These are phyloP conservation scores for Podaxis sp. DNA, from an alignment of 768 basidiomycete species.

Conservation along the genomic window DNA sequence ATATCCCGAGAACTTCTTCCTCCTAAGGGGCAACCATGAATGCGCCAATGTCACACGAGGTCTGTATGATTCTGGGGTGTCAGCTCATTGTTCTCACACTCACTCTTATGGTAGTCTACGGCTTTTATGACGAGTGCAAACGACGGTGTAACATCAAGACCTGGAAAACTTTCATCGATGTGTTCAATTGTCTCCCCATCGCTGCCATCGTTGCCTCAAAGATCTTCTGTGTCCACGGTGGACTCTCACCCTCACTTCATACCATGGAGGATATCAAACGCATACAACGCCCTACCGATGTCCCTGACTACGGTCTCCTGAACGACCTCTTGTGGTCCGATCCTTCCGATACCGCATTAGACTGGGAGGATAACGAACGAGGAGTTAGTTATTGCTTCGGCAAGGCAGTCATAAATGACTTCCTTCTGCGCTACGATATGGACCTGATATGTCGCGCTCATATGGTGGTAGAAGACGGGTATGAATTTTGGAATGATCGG, in stretches of 20 bases:
- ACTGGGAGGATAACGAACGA: constrained; percentile 99
- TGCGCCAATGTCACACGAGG: constrained; percentile 99
- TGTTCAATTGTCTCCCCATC: constrained; percentile 98
- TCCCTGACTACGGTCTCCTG: constrained; percentile 95
- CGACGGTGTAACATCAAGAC: constrained; percentile 99
- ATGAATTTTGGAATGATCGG: constrained; percentile 99
- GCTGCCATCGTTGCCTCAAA: constrained; percentile 98
- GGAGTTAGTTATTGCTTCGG: constrained; percentile 99
- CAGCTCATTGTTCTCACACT: constrained; percentile 18
- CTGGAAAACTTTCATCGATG: constrained; percentile 99
- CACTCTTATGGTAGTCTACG: constrained; percentile 69
- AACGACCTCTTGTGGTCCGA: constrained; percentile 99
- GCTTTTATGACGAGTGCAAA: constrained; percentile 99
- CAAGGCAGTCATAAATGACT: constrained; percentile 95
- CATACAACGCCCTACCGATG: constrained; percentile 96
- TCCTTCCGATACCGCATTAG: constrained; percentile 94
- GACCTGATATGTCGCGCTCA: constrained; percentile 99
- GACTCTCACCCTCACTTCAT: constrained; percentile 88
- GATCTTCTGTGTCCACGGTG: constrained; percentile 99
- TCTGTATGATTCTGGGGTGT: constrained; percentile 37
- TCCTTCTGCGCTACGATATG: constrained; percentile 95
- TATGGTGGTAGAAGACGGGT: constrained; percentile 99
- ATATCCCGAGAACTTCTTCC: constrained; percentile 99
- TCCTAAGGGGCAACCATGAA: constrained; percentile 97
- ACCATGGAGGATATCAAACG: constrained; percentile 99